Evolutionary conservation across 2,329 filamentous ascomycete species (phyloP), one percentile per base, ranked within the genome.

Genomic region (Cyphellophora attinorum): DNA sequence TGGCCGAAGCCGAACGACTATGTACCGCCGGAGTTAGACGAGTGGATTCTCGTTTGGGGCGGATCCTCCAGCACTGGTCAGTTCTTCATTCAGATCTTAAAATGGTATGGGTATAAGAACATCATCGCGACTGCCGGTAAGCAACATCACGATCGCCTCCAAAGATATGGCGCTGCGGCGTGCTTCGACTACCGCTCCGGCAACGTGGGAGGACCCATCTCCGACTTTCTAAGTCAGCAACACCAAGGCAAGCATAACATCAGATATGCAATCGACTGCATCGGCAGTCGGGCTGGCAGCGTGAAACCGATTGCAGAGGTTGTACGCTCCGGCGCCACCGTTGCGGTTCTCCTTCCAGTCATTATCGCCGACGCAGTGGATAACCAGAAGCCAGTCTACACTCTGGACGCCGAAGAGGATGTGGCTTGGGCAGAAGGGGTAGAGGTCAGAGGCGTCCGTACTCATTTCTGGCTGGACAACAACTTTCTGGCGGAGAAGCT

Each of bases 291-390:
- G 21, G 47, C 57, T 2, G 66, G 66, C 0, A 67, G 65, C 5
- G 43, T 76, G 5, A 46, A 47, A 19, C 71, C 67, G 2, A 54
- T 79, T 19, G 59, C 63, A 4, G 61, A 61, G 42, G 56, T 80
- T 15, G 72, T 69, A 0, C 50, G 34, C 2, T 8, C 28, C 4
- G 70, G 70, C 0, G 55, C 61, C 3, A 70, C 55, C 15, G 70
- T 79, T 0, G 76, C 74, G 0, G 54, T 78, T 11, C 64, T 80
- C 55, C 52, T 81, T 5, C 76, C 76, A 0, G 65, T 79, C 11
- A 72, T 79, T 37, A 44, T 75, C 29, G 62, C 55, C 28, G 68
- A 76, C 40, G 65, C 73, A 0, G 65, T 58, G 0, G 58, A 64
- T 4, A 1, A 54, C 11, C 14, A 62, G 12, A 57, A 53, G 38